Evolutionary conservation across 2,329 filamentous ascomycete genomes (phyloP).

Genomic region (Paraphoma chrysanthemicola): DNA sequence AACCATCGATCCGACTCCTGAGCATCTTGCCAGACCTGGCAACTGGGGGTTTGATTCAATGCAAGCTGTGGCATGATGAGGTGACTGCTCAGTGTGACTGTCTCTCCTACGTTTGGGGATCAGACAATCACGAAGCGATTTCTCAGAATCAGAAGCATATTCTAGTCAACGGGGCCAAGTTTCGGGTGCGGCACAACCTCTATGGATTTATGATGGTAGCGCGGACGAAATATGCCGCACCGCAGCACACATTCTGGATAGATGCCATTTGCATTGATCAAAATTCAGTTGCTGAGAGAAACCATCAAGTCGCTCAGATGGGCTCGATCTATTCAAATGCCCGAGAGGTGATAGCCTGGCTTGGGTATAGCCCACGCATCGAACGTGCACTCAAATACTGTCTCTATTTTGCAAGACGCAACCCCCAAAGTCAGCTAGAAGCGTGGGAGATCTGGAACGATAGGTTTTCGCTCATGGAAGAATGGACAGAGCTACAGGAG

Average conservation of each 20-base stretch:
- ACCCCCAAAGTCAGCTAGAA: neutral
- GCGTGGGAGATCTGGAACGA: neutral
- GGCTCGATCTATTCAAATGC: neutral
- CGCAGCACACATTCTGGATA: neutral
- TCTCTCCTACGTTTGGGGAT: neutral
- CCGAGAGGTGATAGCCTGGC: neutral
- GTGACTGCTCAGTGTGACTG: neutral
- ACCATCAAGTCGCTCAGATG: constrained; percentile 1
- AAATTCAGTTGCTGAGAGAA: neutral
- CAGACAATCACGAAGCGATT: neutral
- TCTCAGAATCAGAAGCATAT: too few species aligned
- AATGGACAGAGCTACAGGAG: neutral
- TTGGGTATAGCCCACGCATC: neutral
- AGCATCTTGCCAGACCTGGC: neutral
- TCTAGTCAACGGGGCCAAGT: neutral
- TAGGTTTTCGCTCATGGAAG: neutral
- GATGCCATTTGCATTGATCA: neutral
- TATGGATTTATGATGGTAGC: neutral
- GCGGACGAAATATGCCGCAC: neutral
- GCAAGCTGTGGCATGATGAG: neutral
- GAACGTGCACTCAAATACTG: neutral
- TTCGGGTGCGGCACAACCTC: neutral
- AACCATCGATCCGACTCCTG: neutral
- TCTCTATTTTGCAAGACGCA: neutral
- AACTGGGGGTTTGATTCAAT: neutral